A percentile compares a stretch with the other conserved stretches of the same genome.
These are phyloP conservation scores for Myriosclerotinia duriaeana DNA, from an alignment of 2,329 filamentous ascomycete species.

Conservation along the genomic window DNA sequence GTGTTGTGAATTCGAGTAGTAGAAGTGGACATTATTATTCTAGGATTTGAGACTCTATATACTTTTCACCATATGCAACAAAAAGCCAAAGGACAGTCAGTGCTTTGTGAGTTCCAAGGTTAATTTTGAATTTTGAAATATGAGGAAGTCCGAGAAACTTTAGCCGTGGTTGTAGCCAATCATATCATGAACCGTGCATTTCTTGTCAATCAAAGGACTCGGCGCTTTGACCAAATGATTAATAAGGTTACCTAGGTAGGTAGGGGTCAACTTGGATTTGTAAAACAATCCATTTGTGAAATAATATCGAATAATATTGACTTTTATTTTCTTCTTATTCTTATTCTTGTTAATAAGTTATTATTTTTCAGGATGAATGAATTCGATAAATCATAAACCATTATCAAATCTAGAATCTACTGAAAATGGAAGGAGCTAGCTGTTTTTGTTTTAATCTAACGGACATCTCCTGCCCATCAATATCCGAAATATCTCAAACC, in stretches of 20 bases:
- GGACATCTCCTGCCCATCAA: too few species aligned
- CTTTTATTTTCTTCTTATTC: neutral
- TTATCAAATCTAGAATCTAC: too few species aligned
- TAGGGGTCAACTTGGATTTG: too few species aligned
- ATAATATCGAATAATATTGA: neutral
- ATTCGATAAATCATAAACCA: too few species aligned
- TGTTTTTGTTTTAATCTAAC: too few species aligned
- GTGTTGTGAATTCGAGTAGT: neutral
- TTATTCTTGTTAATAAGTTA: too few species aligned
- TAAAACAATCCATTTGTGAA: neutral
- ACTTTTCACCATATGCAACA: neutral
- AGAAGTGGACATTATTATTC: neutral
- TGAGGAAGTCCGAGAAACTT: neutral
- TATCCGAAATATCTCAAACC: too few species aligned
- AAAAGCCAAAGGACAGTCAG: neutral
- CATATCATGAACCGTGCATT: neutral
- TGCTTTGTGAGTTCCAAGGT: conserved; percentile 9
- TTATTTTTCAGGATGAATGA: too few species aligned
- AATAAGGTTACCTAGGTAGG: too few species aligned
- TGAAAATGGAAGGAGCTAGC: too few species aligned
- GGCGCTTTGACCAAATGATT: neutral
- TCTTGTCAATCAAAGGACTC: neutral
- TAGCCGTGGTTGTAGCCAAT: neutral
- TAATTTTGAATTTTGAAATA: neutral
- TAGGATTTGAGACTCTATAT: neutral